Evolutionary conservation across 2,329 filamentous ascomycete genomes (phyloP).

Genomic region (Tolypocladium capitatum): DNA sequence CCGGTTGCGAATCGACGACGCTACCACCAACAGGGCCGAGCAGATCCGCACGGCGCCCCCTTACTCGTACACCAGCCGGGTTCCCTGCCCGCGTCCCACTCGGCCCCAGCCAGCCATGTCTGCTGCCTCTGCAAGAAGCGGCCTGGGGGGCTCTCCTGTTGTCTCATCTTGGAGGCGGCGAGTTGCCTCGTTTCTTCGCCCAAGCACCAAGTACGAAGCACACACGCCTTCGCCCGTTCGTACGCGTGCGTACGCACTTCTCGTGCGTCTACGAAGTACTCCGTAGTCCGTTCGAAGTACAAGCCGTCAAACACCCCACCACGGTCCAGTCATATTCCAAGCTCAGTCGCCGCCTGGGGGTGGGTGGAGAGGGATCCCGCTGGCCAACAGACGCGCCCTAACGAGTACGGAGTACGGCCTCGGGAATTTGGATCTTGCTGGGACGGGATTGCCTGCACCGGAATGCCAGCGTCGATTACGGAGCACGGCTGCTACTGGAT

Average conservation of each 20-base stretch:
- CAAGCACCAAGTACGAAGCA: not conserved
- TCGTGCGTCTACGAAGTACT: not conserved
- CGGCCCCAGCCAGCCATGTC: not conserved
- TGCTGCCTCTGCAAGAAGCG: not conserved
- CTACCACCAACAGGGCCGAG: not conserved
- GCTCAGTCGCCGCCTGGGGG: not conserved
- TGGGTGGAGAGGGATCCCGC: slow-evolving; percentile 1
- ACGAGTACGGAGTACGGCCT: not conserved
- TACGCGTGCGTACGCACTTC: not conserved
- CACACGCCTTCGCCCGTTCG: not conserved
- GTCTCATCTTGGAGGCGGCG: not conserved
- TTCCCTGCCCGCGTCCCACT: not conserved
- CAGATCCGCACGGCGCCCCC: slow-evolving; percentile 1
- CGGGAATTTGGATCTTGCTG: slow-evolving; percentile 1
- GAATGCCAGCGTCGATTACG: not conserved
- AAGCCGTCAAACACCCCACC: not conserved
- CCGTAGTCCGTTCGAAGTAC: too few species aligned
- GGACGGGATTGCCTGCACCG: slow-evolving; percentile 1
- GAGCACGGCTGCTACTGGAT: not conserved
- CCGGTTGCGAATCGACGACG: slow-evolving; percentile 1
- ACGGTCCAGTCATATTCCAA: not conserved
- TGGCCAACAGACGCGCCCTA: not conserved
- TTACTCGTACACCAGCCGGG: not conserved
- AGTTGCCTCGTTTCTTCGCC: not conserved
- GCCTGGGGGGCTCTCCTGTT: not conserved